phyloP scores from a whole-genome alignment of 2,329 filamentous ascomycete species.

The Phialocephala sp. region DNA sequence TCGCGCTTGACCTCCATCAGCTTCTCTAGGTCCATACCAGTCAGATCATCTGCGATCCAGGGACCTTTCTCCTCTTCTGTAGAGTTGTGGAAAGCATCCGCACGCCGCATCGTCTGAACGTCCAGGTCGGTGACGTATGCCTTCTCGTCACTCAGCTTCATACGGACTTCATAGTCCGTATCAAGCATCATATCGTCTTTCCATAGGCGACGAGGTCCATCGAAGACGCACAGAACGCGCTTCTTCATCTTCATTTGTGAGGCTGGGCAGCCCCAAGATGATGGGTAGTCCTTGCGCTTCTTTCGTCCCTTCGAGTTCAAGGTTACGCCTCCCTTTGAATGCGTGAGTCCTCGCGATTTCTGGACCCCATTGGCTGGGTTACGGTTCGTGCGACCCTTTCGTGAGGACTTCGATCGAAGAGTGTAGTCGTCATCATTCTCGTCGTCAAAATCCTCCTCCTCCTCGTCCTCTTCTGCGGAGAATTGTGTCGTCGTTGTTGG shows the following conservation, averaged over 20 bases:
- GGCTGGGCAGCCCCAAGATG: constrained; percentile 89
- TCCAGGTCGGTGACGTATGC: constrained; percentile 90
- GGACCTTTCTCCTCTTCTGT: constrained; percentile 87
- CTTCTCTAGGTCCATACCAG: constrained; percentile 62
- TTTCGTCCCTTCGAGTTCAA: constrained; percentile 72
- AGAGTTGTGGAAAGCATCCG: constrained; percentile 81
- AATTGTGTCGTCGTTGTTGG: constrained; percentile 49
- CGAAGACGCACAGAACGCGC: constrained; percentile 90
- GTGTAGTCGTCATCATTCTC: constrained; percentile 62
- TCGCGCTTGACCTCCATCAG: constrained; percentile 56
- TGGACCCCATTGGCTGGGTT: constrained; percentile 57
- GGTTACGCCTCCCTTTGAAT: constrained; percentile 75
- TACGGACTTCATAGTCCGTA: constrained; percentile 89
- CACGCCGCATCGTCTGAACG: constrained; percentile 84
- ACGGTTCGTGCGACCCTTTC: constrained; percentile 41
- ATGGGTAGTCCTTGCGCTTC: constrained; percentile 91
- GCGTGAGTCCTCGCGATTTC: constrained; percentile 76
- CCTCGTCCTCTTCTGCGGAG: constrained; percentile 48
- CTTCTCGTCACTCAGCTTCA: constrained; percentile 69
- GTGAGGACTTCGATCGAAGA: constrained; percentile 53
- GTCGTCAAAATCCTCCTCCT: constrained; percentile 63
- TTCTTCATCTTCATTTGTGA: constrained; percentile 99
- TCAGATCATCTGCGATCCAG: constrained; percentile 78
- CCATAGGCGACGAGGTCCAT: constrained; percentile 84
- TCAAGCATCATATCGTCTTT: constrained; percentile 99